These are phyloP conservation scores for Hypomontagnella submonticulosa DNA, from an alignment of 495 filamentous ascomycete genomes.

Conservation along the genomic window DNA sequence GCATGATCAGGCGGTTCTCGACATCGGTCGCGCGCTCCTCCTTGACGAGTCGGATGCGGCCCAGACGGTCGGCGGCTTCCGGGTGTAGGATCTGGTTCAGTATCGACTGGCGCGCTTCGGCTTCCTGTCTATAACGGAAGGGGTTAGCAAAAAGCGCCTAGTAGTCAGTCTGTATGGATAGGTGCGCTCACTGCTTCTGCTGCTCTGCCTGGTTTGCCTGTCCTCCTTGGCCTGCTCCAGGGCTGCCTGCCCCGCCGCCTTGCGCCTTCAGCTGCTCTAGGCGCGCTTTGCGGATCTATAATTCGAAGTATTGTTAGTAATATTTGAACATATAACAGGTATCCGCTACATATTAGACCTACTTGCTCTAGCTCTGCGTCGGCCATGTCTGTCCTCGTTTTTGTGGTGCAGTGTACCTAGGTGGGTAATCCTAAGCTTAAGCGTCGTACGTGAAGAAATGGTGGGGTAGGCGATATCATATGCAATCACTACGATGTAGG, in stretches of 20 bases:
- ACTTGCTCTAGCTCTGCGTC: slow-evolving; percentile 89
- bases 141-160: neutral
- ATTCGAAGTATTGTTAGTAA: slow-evolving; percentile 9
- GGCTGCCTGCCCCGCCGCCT: slow-evolving; percentile 56
- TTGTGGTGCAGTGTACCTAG: slow-evolving; percentile 1
- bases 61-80: slow-evolving; percentile 90
- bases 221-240: slow-evolving; percentile 61
- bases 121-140: slow-evolving; percentile 45
- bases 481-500: too few relatives aligned
- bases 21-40: slow-evolving; percentile 88
- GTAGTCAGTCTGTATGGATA: neutral
- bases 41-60: slow-evolving; percentile 95
- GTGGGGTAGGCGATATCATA: too few relatives aligned
- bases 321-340: neutral
- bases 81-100: slow-evolving; percentile 93
- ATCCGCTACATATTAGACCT: slow-evolving; percentile 17
- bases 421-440: too few relatives aligned
- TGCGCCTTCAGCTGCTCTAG: slow-evolving; percentile 90
- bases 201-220: slow-evolving; percentile 65
- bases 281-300: slow-evolving; percentile 85
- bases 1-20: slow-evolving; percentile 91
- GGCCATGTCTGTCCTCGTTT: slow-evolving; percentile 62
- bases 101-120: slow-evolving; percentile 78
- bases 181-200: slow-evolving; percentile 67
- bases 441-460: too few relatives aligned